phyloP scores from a whole-genome alignment of 306 rosid genomes.

The Mimosa pudica region DNA sequence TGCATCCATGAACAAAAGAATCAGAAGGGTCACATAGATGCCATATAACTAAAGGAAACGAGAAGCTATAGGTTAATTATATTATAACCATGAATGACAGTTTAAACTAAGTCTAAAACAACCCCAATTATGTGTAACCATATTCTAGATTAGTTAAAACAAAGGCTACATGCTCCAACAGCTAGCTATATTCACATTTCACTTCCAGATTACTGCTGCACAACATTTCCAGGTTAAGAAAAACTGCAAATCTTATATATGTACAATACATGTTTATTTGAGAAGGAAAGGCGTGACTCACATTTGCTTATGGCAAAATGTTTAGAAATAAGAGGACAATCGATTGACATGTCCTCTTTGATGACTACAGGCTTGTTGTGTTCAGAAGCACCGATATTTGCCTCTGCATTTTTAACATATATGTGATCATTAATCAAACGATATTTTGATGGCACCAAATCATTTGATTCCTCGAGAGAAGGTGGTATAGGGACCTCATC shows the following conservation, averaged over 20 bases:
- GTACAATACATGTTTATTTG: neutral
- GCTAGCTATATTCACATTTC: neutral
- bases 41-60: conserved; percentile 25
- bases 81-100: neutral
- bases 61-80: conserved; percentile 3
- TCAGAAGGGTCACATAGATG: neutral
- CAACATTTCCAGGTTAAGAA: neutral
- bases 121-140: neutral
- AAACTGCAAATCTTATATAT: neutral
- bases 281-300: conserved; percentile 45
- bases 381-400: conserved; percentile 36
- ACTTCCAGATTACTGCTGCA: neutral
- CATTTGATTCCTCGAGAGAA: conserved; percentile 61
- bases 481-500: conserved; percentile 65
- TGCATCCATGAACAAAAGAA: conserved; percentile 40
- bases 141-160: neutral
- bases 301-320: conserved; percentile 53
- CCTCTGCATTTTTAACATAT: conserved; percentile 38
- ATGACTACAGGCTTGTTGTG: conserved; percentile 45
- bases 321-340: conserved; percentile 53
- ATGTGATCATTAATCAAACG: conserved; percentile 35
- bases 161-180: neutral
- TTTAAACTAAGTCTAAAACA: neutral
- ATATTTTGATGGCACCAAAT: conserved; percentile 36
- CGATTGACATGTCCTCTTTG: conserved; percentile 46